These are phyloP conservation scores for Endotrypanum monterogeii DNA, from an alignment of 208 protist species.

Conservation along the genomic window DNA sequence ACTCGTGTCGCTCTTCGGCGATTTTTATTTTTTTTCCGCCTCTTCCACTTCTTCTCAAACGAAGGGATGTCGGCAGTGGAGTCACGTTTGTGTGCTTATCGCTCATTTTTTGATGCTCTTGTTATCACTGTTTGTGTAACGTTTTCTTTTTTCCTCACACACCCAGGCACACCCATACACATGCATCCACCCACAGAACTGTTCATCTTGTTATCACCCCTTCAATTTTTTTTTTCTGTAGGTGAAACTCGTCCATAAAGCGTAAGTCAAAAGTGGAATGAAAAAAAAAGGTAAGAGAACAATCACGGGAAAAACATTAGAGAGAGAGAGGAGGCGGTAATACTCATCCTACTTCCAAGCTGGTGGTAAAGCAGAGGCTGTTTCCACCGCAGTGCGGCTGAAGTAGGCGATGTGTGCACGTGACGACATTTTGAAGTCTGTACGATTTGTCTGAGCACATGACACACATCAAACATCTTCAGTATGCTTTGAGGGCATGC, in stretches of 20 bases:
- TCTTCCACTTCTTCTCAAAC: not conserved
- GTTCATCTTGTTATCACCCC: conserved; percentile 1
- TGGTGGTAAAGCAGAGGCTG: not conserved
- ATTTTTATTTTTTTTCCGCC: no score
- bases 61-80: not conserved
- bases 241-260: not conserved
- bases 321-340: no score
- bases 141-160: no score
- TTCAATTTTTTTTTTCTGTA: not conserved
- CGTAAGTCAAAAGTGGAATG: not conserved
- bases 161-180: no score
- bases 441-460: no score
- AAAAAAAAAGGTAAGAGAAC: not conserved
- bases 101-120: not conserved
- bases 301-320: not conserved
- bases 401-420: no score
- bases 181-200: not conserved
- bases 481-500: no score
- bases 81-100: not conserved
- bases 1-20: not conserved
- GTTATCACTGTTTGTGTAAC: not conserved
- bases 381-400: not conserved
- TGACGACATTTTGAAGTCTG: no score
- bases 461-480: no score
- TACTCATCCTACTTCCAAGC: not conserved